Evolutionary conservation across 345 rosid genomes (phyloP), one percentile per base, ranked within the genome.

Genomic region (Lumnitzera racemosa): DNA sequence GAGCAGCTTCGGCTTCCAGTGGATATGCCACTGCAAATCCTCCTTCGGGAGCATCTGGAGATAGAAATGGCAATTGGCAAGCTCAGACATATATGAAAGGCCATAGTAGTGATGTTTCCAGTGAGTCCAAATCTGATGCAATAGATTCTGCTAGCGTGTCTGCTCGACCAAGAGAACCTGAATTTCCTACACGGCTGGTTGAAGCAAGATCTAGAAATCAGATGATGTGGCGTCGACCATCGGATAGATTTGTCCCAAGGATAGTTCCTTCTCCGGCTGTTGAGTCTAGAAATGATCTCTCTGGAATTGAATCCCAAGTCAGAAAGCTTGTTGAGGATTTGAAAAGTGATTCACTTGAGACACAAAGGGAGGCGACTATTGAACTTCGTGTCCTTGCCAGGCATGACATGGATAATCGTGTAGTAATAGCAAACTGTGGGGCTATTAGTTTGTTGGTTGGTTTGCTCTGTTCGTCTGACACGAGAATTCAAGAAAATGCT

Each of bases 91-190:
- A 82, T 70, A 72, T 77, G 31, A 66, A 78, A 51, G 78, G 84
- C 62, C 78, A 83, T 75, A 76, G 82, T 65, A 90, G 82, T 67
- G 99, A 90, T 62, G 75, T 72, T 62, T 95, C 96, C 55, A 91
- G 88, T 55, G 97, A 88, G 77, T 75, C 83, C 47, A 86, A 82
- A 74, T 41, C 82, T 29, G 84, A 81, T 56, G 61, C 78, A 29
- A 79, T 55, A 47, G 70, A 80, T 59, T 56, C 88, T 53, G 36
- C 80, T 64, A 65, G 75, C 1, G 48, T 74, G 57, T 68, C 72
- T 63, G 64, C 74, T 25, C 43, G 83, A 0, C 78, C 50, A 52
- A 81, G 81, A 49, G 96, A 90, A 60, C 67, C 81, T 3, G 90
- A 80, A 25, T 78, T 83, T 70, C 67, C 87, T 11, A 69, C 88